These are phyloP conservation scores for Rubia yunnanensis DNA, from an alignment of 257 asterid genomes.

Conservation along the genomic window DNA sequence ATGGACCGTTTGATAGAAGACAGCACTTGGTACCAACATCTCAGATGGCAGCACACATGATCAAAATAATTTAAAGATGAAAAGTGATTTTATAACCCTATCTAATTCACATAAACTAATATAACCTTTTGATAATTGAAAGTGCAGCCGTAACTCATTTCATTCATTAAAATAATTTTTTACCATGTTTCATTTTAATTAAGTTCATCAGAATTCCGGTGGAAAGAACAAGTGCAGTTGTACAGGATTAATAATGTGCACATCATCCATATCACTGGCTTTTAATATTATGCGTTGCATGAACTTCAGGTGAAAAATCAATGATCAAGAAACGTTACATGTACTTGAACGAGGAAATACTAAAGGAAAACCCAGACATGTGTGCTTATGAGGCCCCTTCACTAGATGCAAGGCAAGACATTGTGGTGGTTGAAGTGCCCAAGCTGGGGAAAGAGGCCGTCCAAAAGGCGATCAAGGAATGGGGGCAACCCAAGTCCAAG, in stretches of 20 bases:
- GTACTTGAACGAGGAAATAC: constrained; percentile 52
- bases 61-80: too few relatives aligned
- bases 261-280: too few relatives aligned
- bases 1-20: not conserved
- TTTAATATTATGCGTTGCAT: too few relatives aligned
- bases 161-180: not conserved
- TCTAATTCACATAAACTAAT: too few relatives aligned
- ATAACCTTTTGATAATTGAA: too few relatives aligned
- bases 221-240: too few relatives aligned
- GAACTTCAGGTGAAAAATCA: constrained; percentile 73
- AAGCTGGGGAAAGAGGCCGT: constrained; percentile 80
- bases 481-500: constrained; percentile 83
- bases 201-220: too few relatives aligned
- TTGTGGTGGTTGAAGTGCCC: constrained; percentile 67
- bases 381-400: constrained; percentile 68
- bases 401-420: constrained; percentile 61
- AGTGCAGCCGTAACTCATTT: too few relatives aligned
- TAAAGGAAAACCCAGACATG: constrained; percentile 47
- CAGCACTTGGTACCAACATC: too few relatives aligned
- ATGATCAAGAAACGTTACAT: constrained; percentile 54
- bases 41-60: not conserved
- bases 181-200: too few relatives aligned
- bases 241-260: too few relatives aligned
- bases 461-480: constrained; percentile 68
- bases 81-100: too few relatives aligned